Evolutionary conservation across 495 filamentous ascomycete genomes (phyloP).

Genomic region (Trichoderma reesei): DNA sequence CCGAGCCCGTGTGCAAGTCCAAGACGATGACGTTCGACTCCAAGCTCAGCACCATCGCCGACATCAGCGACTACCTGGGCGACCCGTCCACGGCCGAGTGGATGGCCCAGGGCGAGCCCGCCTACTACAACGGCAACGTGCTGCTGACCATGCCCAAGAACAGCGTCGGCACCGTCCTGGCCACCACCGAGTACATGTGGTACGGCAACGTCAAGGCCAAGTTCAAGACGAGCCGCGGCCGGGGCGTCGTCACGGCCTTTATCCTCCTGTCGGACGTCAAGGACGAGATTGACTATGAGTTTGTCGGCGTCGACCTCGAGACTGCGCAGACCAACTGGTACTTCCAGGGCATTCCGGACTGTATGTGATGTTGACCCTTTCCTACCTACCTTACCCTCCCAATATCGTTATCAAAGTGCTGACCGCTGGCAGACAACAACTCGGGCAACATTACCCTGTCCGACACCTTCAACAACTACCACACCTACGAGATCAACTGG

Average conservation of each 20-base stretch:
- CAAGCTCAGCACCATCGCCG: slow-evolving; percentile 53
- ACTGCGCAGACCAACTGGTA: slow-evolving; percentile 91
- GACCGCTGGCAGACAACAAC: slow-evolving; percentile 50
- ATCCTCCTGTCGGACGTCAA: slow-evolving; percentile 91
- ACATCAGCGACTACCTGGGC: slow-evolving; percentile 76
- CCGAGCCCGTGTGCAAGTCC: slow-evolving; percentile 69
- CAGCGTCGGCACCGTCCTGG: slow-evolving; percentile 77
- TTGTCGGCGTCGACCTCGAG: slow-evolving; percentile 67
- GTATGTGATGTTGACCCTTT: too few species aligned
- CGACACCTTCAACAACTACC: slow-evolving; percentile 69
- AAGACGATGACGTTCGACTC: slow-evolving; percentile 56
- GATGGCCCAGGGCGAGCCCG: slow-evolving; percentile 72
- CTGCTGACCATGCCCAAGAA: slow-evolving; percentile 79
- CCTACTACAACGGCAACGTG: slow-evolving; percentile 50
- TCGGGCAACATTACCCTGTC: slow-evolving; percentile 54
- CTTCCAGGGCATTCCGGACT: slow-evolving; percentile 87
- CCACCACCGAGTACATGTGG: slow-evolving; percentile 88
- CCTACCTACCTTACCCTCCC: too few species aligned
- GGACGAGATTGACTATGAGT: slow-evolving; percentile 98
- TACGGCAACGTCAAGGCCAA: slow-evolving; percentile 85
- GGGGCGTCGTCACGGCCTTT: slow-evolving; percentile 89
- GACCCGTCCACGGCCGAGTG: slow-evolving; percentile 70
- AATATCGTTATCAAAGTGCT: background rate
- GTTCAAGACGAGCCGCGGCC: slow-evolving; percentile 75
- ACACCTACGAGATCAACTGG: slow-evolving; percentile 93